A percentile compares a stretch with the other conserved stretches of the same genome.
Conservation (phyloP, 1,139 yeast genomes). For the Kurtzmaniella quercitrusa region DNA sequence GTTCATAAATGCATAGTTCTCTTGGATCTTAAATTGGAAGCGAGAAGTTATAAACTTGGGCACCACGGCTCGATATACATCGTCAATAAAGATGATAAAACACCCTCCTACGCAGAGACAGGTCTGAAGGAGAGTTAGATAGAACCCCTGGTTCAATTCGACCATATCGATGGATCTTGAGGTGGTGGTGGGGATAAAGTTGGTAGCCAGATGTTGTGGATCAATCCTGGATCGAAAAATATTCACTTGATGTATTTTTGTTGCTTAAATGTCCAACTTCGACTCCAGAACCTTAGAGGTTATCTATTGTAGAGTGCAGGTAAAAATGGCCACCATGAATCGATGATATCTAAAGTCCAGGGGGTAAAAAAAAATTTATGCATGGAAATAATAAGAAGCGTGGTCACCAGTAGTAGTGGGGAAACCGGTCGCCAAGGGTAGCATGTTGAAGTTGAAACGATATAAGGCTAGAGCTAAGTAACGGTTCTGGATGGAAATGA, state of each 20-base stretch:
- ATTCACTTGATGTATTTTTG: neutral
- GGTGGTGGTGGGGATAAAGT: neutral
- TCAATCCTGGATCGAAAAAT: neutral
- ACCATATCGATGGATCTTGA: neutral
- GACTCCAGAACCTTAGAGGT: neutral
- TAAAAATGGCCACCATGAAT: neutral
- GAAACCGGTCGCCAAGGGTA: no score
- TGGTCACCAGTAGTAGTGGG: no score
- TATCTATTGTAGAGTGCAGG: neutral
- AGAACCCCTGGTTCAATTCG: conserved; percentile 45
- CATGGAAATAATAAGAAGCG: neutral
- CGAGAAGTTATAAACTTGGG: conserved; percentile 38
- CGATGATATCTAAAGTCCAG: neutral
- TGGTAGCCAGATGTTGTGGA: neutral
- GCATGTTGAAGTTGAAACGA: no score
- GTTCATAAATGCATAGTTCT: conserved; percentile 58
- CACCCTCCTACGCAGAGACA: conserved; percentile 59
- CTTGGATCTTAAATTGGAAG: conserved; percentile 51
- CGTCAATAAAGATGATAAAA: conserved; percentile 49
- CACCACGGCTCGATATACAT: conserved; percentile 33
- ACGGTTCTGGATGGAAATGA: no score
- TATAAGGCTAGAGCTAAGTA: no score
- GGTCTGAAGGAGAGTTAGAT: conserved; percentile 52
- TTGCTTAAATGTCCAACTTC: neutral
- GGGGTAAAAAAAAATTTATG: neutral